Base-by-base conservation (phyloP, 371 early-diverging fungal species). In the Haplosporangium sp. region DNA sequence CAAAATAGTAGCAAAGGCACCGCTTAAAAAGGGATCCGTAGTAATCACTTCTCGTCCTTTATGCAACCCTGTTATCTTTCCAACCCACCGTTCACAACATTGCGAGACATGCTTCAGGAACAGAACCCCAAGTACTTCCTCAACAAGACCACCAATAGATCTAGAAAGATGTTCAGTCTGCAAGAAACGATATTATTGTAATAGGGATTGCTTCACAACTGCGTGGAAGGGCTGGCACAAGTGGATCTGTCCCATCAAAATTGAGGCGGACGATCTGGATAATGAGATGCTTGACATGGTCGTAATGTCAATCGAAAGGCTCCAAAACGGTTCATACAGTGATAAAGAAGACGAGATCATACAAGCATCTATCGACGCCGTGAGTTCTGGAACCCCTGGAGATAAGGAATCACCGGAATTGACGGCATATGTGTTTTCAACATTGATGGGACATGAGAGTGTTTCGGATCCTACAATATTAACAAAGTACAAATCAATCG, bases 251-350 rank as follows among this genome's bases (percentile, higher is more conserved):
- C 39, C 72, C 0, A 72, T 74, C 42, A 68, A 71, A 44, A 55
- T 5, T 7, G 75, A 81, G 39, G 63, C 53, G 53, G 74, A 81
- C 15, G 74, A 81, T 59, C 72, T 81, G 67, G 81, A 81, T 38
- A 69, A 71, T 53, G 81, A 81, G 60, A 81, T 81, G 81, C 69
- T 81, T 34, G 71, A 81, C 59, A 81, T 74, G 81, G 60, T 81
- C 7, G 75, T 64, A 66, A 81, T 81, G 40, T 60, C 72, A n/a
- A 65, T 74, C 50, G 81, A 81, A 38, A 61, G 75, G n/a, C 75
- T 81, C 9, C 65, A 72, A 13, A 74, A 72, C 37, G 81, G 81
- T 11, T 2, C 73, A 0, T 69, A 61, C 11, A 72, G 40, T 11
- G 73, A 72, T 6, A n/a, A 63, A 20, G 67, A 59, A 17, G 68